Evolutionary conservation across 1,139 yeast genomes (phyloP), one percentile per base, ranked within the genome.

Genomic region (Yamadazyma aaseri): DNA sequence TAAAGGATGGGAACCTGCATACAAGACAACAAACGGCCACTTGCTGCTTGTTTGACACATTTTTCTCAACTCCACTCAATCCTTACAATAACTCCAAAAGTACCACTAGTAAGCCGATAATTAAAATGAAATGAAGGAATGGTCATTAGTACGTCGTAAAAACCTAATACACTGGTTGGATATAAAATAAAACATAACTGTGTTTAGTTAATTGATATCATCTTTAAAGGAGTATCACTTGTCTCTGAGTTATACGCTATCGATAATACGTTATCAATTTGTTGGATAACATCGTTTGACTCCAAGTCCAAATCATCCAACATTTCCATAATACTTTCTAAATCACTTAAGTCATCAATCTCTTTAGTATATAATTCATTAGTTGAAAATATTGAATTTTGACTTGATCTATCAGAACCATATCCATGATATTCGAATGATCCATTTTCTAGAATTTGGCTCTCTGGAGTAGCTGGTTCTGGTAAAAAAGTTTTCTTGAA

Each of bases 261-360:
- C 2, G 52, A 44, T 5, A 58, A 50, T 7, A 58, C 51, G 3
- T 46, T 53, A 29, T 58, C 61, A 6, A 60, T 49, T 17, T 40
- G 26, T 33, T 40, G 46, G 5, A 60, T 47, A 1, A 32, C 24
- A 10, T 49, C 50, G 13, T 40, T 40, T 12, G 47, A 55, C 14
- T 50, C 46, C 6, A 40, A 32, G 11, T 46, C 48, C 9, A 56
- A 32, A 25, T 56, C 58, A 6, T 46, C 51, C 8, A 54, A 40
- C 15, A 51, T 39, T 7, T 32, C 36, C 20, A 30, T 29, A 4
- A 33, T 21, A 24, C 29, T 20, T 10, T 28, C 25, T 5, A 8
- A 17, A 6, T 28, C 30, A 10, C 9, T 6, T 13, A 12, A 14
- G 8, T 22, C 25, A 11, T 22, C 25, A 22, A 9, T 11, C 6